Evolutionary conservation across 2,329 filamentous ascomycete genomes (phyloP).

Genomic region (Colletotrichum chrysophilum): DNA sequence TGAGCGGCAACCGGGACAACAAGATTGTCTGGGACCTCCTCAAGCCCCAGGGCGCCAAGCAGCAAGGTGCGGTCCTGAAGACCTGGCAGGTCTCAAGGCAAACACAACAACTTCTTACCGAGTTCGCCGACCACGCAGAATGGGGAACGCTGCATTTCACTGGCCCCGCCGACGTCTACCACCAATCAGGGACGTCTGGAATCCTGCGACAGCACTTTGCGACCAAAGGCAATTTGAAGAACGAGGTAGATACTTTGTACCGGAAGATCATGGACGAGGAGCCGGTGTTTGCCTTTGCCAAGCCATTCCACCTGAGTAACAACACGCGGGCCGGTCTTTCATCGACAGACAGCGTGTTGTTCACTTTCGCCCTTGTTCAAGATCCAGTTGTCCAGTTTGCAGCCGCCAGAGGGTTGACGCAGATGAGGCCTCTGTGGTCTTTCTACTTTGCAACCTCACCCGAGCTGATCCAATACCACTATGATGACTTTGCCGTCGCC

Average conservation of each 20-base stretch:
- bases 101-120: conserved; percentile 74
- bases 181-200: conserved; percentile 74
- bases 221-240: conserved; percentile 67
- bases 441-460: conserved; percentile 71
- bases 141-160: conserved; percentile 85
- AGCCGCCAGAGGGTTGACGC: conserved; percentile 74
- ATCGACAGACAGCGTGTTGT: conserved; percentile 63
- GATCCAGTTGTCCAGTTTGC: conserved; percentile 82
- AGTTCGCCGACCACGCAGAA: conserved; percentile 76
- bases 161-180: conserved; percentile 68
- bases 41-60: conserved; percentile 42
- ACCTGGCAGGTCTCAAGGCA: conserved; percentile 69
- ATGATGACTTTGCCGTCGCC: conserved; percentile 73
- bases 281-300: conserved; percentile 82
- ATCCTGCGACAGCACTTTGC: conserved; percentile 73
- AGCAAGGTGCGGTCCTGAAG: conserved; percentile 54
- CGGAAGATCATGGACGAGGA: conserved; percentile 77
- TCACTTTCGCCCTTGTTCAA: conserved; percentile 80
- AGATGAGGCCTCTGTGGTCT: conserved; percentile 81
- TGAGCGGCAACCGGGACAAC: conserved; percentile 75
- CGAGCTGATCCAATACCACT: conserved; percentile 76
- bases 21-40: conserved; percentile 73
- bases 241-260: conserved; percentile 70
- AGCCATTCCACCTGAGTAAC: conserved; percentile 59
- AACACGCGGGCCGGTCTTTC: conserved; percentile 12